Evolutionary conservation across 129 eudicot genomes (phyloP), one percentile per base, ranked within the genome.

Genomic region (Lactuca saligna): DNA sequence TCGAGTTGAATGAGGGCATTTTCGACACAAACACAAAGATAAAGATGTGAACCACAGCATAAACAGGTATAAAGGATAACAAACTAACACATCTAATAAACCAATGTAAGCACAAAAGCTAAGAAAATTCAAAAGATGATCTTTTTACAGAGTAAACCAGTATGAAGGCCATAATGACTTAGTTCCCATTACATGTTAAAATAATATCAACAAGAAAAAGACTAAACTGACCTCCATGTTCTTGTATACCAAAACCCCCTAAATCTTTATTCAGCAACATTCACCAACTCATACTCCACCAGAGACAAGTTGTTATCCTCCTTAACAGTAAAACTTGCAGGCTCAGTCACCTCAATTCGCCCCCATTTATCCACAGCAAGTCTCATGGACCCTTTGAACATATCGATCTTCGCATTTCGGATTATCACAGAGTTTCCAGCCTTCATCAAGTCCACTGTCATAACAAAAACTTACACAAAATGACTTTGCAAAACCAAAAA

Each of bases 321-420:
- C 76, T 89, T 89, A 20, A 86, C 91, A 54, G 74, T 86, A 79
- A 86, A 86, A 4, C 55, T 56, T 33, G 94, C 94, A 42, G 96
- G 91, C 14, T 89, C 96, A 29, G 96, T 69, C 62, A 89, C 88
- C 76, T 86, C 91, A 54, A 85, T 76, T 2, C 83, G 91, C 6
- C 95, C 95, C 95, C 95, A 88, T 62, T 85, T 88, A 74, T 88
- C 95, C 37, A 88, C 95, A 70, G 86, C 91, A 17, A 88, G 84
- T 72, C 95, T 88, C 95, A 88, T 88, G 16, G 88, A 84, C 13
- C 95, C 88, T 81, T 82, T 88, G 69, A 84, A 88, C 95, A 88
- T 88, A 74, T 88, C 96, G 62, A 85, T 88, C 79, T 88, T 88
- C 5, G 96, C 82, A 81, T 88, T 88, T 17, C 91, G 85, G 63